Conservation (phyloP, 1,284 basidiomycete genomes). For the Volvariella surrecta region DNA sequence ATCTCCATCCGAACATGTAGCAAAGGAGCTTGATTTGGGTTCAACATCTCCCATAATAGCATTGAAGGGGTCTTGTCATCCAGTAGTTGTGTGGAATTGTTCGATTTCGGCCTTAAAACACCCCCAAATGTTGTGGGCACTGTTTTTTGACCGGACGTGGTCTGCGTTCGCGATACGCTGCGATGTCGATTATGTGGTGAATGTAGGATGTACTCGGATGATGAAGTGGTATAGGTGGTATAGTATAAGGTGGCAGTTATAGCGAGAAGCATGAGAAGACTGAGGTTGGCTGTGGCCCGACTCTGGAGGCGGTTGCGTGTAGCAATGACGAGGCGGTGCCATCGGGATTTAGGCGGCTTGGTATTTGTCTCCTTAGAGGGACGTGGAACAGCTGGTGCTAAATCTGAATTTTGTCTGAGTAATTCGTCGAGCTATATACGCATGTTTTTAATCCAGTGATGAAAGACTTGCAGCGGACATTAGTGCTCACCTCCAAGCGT, state of each 20-base stretch:
- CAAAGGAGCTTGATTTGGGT: constrained; percentile 59
- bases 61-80: constrained; percentile 39
- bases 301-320: constrained; percentile 52
- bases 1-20: constrained; percentile 79
- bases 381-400: constrained; percentile 29
- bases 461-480: constrained; percentile 1
- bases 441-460: constrained; percentile 1
- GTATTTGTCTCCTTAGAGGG: constrained; percentile 18
- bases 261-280: constrained; percentile 67
- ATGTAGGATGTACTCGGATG: constrained; percentile 12
- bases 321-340: constrained; percentile 32
- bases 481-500: constrained; percentile 69
- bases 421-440: constrained; percentile 62
- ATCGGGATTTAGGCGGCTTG: constrained; percentile 28
- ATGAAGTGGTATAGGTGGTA: constrained; percentile 48
- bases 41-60: constrained; percentile 76
- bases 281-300: constrained; percentile 74
- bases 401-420: constrained; percentile 54
- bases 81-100: constrained; percentile 14
- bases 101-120: constrained; percentile 24
- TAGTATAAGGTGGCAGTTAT: constrained; percentile 68
- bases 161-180: no score
- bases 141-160: constrained; percentile 5
- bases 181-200: not conserved
- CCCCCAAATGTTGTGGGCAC: constrained; percentile 22